Evolutionary conservation across 371 early-diverging fungal genomes (phyloP).

Genomic region (Apophysomyces elegans): DNA sequence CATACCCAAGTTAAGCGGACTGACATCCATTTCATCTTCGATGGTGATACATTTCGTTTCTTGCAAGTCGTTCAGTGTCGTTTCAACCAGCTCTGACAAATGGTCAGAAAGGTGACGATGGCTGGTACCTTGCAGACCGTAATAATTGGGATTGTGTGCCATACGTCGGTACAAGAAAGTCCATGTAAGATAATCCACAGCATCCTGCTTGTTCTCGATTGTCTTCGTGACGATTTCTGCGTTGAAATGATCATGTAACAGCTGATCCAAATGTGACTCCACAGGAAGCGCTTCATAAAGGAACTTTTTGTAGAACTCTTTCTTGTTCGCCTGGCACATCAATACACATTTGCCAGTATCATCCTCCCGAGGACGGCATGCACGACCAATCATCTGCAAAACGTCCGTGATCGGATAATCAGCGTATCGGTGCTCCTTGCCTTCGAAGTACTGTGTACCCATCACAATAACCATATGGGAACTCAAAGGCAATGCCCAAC

Average conservation of each 20-base stretch:
- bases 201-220: conserved; percentile 96
- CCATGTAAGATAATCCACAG: conserved; percentile 98
- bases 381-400: conserved; percentile 96
- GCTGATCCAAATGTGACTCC: conserved; percentile 90
- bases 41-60: conserved; percentile 88
- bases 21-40: conserved; percentile 84
- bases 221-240: conserved; percentile 94
- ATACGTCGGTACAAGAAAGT: conserved; percentile 95
- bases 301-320: conserved; percentile 97
- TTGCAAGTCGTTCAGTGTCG: conserved; percentile 82
- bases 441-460: conserved; percentile 96
- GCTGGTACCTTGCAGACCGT: conserved; percentile 85
- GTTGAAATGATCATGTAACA: conserved; percentile 94
- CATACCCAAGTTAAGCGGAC: conserved; percentile 94
- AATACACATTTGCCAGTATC: conserved; percentile 84
- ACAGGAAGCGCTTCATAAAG: conserved; percentile 93
- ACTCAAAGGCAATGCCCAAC: conserved; percentile 86
- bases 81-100: conserved; percentile 94
- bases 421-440: conserved; percentile 92
- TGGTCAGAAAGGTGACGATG: conserved; percentile 91
- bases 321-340: conserved; percentile 93
- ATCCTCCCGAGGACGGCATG: conserved; percentile 70
- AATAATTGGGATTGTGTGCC: conserved; percentile 96
- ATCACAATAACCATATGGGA: conserved; percentile 90
- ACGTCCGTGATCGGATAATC: conserved; percentile 95